Evolutionary conservation across 108 stramenopile species (phyloP), one percentile per base, ranked within the genome.

Genomic region (Parietichytrium sp.): DNA sequence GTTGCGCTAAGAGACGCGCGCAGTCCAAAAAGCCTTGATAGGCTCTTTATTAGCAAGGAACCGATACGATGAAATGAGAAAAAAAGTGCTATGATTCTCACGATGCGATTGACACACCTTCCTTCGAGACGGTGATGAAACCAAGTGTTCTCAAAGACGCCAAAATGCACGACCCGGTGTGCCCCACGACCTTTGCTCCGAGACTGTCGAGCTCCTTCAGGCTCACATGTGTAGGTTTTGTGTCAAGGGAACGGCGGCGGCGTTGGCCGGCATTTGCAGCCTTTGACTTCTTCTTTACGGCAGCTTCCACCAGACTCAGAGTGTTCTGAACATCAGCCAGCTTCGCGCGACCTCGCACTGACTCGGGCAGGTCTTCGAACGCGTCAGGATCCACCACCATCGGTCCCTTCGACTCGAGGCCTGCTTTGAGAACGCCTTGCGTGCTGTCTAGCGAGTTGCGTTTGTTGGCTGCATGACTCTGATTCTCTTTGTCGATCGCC

Each of bases 151-250:
- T 10, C 6, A 72, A 25, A 20, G 38, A 72, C 61, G 36, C 38
- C 6, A 72, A 20, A 0, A 72, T 42, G 61, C 61, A 72, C 13
- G 61, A 33, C 10, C 61, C 61, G 6, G 61, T 72, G 61, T 25
- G 61, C 15, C 61, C 61, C 1, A 72, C 61, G 38, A 72, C 61
- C 42, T 72, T 72, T 15, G 61, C 61, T 6, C 61, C 61, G 20
- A 72, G 33, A 16, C 20, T 42, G 20, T 72, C 61, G 42, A 72
- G 61, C 61, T 72, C 61, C 45, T 72, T 72, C 38, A 72, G 36
- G 29, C 38, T 45, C 15, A 72, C 0, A 6, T 2, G 20, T 72
- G 33, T 16, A 16, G 13, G 0, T 33, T 33, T 6, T n/a, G 61
- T 45, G 33, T 16, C 38, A 12, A 26, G 25, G 10, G 23, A 27